Evolutionary conservation across 2,329 filamentous ascomycete species (phyloP).

Genomic region (Aquanectria penicillioides): DNA sequence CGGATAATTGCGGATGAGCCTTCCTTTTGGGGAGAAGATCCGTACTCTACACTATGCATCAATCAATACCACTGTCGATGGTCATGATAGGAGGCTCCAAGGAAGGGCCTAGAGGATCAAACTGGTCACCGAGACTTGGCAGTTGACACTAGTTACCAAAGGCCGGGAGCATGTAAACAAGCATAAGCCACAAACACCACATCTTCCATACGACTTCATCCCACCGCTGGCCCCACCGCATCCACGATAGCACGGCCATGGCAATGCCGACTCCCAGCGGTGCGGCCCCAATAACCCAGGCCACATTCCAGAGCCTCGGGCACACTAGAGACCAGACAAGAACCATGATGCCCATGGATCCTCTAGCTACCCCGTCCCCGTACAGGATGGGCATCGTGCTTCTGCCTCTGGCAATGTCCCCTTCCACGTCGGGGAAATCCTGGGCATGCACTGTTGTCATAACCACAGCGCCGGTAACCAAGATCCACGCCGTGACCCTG

Average conservation of each 20-base stretch:
- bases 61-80: too few species aligned
- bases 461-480: slow-evolving; percentile 33
- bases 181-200: slow-evolving; percentile 38
- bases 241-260: slow-evolving; percentile 24
- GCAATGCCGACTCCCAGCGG: slow-evolving; percentile 15
- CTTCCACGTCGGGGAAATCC: slow-evolving; percentile 41
- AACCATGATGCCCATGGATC: slow-evolving; percentile 29
- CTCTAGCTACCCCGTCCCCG: slow-evolving; percentile 33
- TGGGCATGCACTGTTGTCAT: slow-evolving; percentile 43
- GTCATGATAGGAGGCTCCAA: too few species aligned
- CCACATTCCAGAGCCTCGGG: slow-evolving; percentile 21
- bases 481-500: slow-evolving; percentile 32
- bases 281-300: slow-evolving; percentile 13
- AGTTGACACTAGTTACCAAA: too few species aligned
- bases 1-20: too few species aligned
- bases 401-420: slow-evolving; percentile 39
- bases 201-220: slow-evolving; percentile 39
- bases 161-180: slow-evolving; percentile 32
- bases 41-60: too few species aligned
- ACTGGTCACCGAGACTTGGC: too few species aligned
- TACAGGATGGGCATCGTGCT: slow-evolving; percentile 41
- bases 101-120: too few species aligned
- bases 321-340: slow-evolving; percentile 27
- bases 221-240: slow-evolving; percentile 27
- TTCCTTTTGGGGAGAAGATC: too few species aligned